Evolutionary conservation across 768 basidiomycete genomes (phyloP).

Genomic region (Pholiota conissans): DNA sequence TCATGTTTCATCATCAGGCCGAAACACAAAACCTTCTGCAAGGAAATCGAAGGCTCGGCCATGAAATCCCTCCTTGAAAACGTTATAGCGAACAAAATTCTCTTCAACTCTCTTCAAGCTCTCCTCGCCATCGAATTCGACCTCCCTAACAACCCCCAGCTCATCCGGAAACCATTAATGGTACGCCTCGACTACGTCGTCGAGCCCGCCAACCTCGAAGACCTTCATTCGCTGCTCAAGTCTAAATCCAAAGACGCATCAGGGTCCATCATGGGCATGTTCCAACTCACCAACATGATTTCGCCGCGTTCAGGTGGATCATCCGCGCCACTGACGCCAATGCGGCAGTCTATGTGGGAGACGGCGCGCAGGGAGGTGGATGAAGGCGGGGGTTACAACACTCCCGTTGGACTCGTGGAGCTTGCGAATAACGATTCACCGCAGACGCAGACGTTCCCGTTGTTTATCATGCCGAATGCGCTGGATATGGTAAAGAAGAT

Average conservation of each 20-base stretch:
- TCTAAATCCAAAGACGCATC: not conserved
- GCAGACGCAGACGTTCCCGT: not conserved
- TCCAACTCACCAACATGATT: not conserved
- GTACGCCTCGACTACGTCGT: not conserved
- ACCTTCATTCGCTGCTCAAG: not conserved
- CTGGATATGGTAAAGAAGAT: not conserved
- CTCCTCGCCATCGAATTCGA: not conserved
- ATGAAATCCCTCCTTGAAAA: not conserved
- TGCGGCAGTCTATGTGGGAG: not conserved
- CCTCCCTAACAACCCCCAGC: not conserved
- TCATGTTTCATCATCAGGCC: not conserved
- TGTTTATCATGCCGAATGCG: not conserved
- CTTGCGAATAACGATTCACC: not conserved
- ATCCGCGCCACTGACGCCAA: not conserved
- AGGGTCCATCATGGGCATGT: not conserved
- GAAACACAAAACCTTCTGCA: not conserved
- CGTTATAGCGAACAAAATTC: not conserved
- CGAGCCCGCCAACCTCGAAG: not conserved
- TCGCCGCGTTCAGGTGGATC: not conserved
- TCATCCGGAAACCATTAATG: not conserved
- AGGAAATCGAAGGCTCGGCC: not conserved
- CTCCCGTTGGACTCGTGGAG: not conserved
- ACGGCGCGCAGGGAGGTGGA: not conserved
- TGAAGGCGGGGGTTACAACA: not conserved
- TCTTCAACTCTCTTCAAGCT: not conserved